Conservation (phyloP, 2,329 filamentous ascomycete genomes). For the Hymenoscyphus occultus region DNA sequence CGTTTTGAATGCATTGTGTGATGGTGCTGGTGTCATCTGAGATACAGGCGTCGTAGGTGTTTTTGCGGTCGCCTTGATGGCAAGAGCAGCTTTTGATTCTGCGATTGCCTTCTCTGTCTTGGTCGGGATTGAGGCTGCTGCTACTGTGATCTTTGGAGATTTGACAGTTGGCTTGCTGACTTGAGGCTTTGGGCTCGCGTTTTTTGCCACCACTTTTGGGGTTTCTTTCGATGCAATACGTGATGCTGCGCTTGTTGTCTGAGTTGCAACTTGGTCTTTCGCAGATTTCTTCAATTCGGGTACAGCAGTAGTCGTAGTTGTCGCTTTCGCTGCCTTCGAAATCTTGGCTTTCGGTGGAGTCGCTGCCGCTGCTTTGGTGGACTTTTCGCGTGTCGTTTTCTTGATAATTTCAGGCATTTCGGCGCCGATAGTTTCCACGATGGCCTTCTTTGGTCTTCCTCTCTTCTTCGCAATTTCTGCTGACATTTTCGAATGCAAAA, state of each 20-base stretch:
- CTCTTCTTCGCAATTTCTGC: constrained; percentile 32
- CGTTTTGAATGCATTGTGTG: background rate
- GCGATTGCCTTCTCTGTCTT: background rate
- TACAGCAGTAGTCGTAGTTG: background rate
- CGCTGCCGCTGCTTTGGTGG: constrained; percentile 24
- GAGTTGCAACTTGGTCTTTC: background rate
- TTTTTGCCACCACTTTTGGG: background rate
- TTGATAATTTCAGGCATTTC: constrained; percentile 20
- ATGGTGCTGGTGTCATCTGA: background rate
- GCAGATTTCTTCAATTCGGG: background rate
- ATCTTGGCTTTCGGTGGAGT: constrained; percentile 19
- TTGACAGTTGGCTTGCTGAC: background rate
- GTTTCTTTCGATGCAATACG: background rate
- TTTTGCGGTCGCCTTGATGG: background rate
- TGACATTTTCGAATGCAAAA: constrained; percentile 21
- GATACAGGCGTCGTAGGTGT: background rate
- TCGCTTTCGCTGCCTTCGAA: constrained; percentile 15
- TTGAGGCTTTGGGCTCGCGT: background rate
- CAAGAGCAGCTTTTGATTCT: background rate
- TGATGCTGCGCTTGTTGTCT: background rate
- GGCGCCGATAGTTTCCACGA: constrained; percentile 25
- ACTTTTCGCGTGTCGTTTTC: constrained; percentile 26
- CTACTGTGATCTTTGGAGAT: constrained; percentile 8
- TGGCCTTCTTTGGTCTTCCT: constrained; percentile 33
- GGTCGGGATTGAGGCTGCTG: background rate